These are phyloP conservation scores for Zea luxurians DNA, from an alignment of 176 grass and related monocot genomes.

Conservation along the genomic window DNA sequence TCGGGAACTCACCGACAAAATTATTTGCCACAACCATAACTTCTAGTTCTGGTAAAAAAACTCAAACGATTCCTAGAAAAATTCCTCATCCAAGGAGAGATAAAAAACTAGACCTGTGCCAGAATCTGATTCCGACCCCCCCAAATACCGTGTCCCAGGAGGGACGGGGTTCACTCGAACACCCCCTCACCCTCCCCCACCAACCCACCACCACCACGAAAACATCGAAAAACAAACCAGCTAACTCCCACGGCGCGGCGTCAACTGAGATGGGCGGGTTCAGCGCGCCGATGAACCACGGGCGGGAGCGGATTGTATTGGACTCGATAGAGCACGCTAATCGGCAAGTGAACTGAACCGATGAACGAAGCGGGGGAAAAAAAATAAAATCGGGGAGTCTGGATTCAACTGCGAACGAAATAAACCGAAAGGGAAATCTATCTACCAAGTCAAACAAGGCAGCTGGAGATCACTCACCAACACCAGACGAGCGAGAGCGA, in stretches of 20 bases:
- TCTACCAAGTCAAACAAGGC: background rate
- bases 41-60: background rate
- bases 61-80: background rate
- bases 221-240: too few relatives aligned
- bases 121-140: background rate
- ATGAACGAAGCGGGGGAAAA: background rate
- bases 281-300: background rate
- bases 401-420: background rate
- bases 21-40: background rate
- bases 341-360: background rate
- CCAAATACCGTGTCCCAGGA: background rate
- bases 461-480: constrained; percentile 1
- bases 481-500: background rate
- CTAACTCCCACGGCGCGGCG: background rate
- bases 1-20: background rate
- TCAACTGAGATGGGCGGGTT: background rate
- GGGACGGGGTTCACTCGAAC: too few relatives aligned
- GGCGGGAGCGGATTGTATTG: background rate
- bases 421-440: background rate
- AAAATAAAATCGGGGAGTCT: background rate
- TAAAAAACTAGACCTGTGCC: background rate
- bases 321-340: background rate
- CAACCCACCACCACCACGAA: too few relatives aligned
- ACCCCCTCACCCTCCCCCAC: too few relatives aligned
- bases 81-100: background rate